phyloP scores from a whole-genome alignment of 2,329 filamentous ascomycete species.

The Colletotrichum godetiae region DNA sequence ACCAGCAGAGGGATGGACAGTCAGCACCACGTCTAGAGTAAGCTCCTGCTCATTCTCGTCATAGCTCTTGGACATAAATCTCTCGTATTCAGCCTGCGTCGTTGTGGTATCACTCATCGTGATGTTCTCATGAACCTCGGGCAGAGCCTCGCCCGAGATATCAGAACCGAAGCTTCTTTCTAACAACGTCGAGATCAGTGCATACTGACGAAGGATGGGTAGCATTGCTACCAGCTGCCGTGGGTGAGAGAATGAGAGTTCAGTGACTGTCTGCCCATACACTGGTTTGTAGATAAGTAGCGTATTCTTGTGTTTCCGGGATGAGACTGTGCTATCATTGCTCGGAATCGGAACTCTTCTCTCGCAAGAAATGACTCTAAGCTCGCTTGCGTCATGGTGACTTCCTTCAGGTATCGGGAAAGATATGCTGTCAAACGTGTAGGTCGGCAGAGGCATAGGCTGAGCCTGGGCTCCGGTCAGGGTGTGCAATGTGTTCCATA shows the following conservation, averaged over 20 bases:
- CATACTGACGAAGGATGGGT: constrained; percentile 81
- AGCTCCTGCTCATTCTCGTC: constrained; percentile 36
- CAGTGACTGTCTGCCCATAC: constrained; percentile 73
- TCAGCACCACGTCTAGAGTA: constrained; percentile 65
- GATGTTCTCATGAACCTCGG: constrained; percentile 44
- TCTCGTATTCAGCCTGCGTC: constrained; percentile 45
- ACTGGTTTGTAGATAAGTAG: constrained; percentile 80
- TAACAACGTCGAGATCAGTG: constrained; percentile 74
- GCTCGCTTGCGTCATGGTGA: constrained; percentile 67
- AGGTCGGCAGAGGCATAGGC: constrained; percentile 50
- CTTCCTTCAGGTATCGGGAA: constrained; percentile 64
- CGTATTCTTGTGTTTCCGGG: constrained; percentile 64
- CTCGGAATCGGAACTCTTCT: constrained; percentile 58
- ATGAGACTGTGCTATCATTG: constrained; percentile 42
- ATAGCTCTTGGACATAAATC: constrained; percentile 42
- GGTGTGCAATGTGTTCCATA: constrained; percentile 72
- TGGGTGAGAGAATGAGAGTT: constrained; percentile 82
- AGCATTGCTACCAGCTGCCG: constrained; percentile 79
- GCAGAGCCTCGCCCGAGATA: constrained; percentile 28
- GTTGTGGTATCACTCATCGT: constrained; percentile 40
- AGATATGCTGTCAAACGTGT: constrained; percentile 67
- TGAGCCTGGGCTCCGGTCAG: constrained; percentile 61
- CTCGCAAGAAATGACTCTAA: constrained; percentile 63
- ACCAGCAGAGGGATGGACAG: constrained; percentile 59
- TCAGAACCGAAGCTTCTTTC: constrained; percentile 63